phyloP scores from a whole-genome alignment of 2,329 filamentous ascomycete species.

The Exophiala bonariae region DNA sequence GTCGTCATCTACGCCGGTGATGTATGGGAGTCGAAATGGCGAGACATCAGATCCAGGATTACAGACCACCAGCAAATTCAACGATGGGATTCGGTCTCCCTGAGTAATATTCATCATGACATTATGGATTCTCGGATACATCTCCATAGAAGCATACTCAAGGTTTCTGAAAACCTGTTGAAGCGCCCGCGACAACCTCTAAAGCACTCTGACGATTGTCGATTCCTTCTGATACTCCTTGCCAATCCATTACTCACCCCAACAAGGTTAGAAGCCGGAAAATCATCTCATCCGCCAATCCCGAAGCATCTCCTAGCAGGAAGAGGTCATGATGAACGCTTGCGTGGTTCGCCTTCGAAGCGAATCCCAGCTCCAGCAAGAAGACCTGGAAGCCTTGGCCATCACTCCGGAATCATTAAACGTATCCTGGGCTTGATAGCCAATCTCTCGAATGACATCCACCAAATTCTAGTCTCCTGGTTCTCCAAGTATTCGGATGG shows the following conservation, averaged over 20 bases:
- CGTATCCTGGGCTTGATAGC: slow-evolving; percentile 77
- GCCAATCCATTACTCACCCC: slow-evolving; percentile 70
- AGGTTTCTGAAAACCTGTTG: slow-evolving; percentile 74
- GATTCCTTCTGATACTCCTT: slow-evolving; percentile 76
- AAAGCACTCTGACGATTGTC: slow-evolving; percentile 66
- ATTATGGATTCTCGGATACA: slow-evolving; percentile 66
- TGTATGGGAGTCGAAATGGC: slow-evolving; percentile 63
- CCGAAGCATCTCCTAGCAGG: slow-evolving; percentile 10
- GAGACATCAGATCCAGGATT: slow-evolving; percentile 47
- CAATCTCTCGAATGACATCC: slow-evolving; percentile 72
- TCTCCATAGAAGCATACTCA: slow-evolving; percentile 68
- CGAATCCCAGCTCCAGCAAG: slow-evolving; percentile 18
- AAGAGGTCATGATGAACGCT: slow-evolving; percentile 14
- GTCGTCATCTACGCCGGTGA: slow-evolving; percentile 66
- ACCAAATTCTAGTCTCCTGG: slow-evolving; percentile 76
- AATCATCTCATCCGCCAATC: slow-evolving; percentile 7
- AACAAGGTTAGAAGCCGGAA: slow-evolving; percentile 24
- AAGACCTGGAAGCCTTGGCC: slow-evolving; percentile 51
- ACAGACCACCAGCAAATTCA: slow-evolving; percentile 24
- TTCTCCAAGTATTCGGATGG: slow-evolving; percentile 68
- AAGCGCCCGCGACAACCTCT: slow-evolving; percentile 75
- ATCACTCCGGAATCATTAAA: slow-evolving; percentile 83
- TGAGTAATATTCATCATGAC: slow-evolving; percentile 41
- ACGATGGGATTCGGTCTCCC: slow-evolving; percentile 43
- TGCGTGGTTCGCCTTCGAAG: slow-evolving; percentile 23